phyloP scores from a whole-genome alignment of 345 rosid genomes.

The Sisymbrium irio region DNA sequence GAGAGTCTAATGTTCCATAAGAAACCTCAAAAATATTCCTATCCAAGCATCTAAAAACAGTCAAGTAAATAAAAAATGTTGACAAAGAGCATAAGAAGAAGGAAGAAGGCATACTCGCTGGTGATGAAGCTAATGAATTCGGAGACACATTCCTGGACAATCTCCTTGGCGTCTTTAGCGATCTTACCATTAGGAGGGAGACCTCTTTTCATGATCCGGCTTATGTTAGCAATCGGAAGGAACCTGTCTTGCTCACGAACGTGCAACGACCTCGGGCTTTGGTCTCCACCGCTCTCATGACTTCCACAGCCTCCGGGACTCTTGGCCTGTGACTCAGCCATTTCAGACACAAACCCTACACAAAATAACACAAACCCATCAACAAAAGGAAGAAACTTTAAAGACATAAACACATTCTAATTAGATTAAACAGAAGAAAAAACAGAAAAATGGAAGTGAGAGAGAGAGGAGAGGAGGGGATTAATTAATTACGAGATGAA shows the following conservation, averaged over 20 bases:
- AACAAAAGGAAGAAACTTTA: not conserved
- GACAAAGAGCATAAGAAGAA: not conserved
- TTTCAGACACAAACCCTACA: slow-evolving; percentile 39
- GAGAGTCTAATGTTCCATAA: not conserved
- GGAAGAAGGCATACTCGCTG: slow-evolving; percentile 65
- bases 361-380: not conserved
- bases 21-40: too few species aligned
- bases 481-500: slow-evolving; percentile 12
- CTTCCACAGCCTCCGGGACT: slow-evolving; percentile 69
- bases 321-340: slow-evolving; percentile 42
- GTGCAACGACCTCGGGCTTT: slow-evolving; percentile 62
- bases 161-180: slow-evolving; percentile 97
- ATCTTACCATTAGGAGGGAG: slow-evolving; percentile 92
- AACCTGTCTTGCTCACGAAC: slow-evolving; percentile 92
- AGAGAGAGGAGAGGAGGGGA: not conserved
- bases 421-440: not conserved
- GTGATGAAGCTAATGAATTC: slow-evolving; percentile 97
- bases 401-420: not conserved
- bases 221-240: slow-evolving; percentile 90
- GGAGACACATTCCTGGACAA: slow-evolving; percentile 93
- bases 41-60: not conserved
- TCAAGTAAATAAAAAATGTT: not conserved
- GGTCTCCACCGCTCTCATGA: slow-evolving; percentile 92
- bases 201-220: slow-evolving; percentile 91
- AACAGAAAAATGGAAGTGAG: not conserved